A percentile compares a stretch with the other conserved stretches of the same genome.
Evolutionary conservation across 371 early-diverging fungal species (phyloP).

Genomic region (Apophysomyces sp.): DNA sequence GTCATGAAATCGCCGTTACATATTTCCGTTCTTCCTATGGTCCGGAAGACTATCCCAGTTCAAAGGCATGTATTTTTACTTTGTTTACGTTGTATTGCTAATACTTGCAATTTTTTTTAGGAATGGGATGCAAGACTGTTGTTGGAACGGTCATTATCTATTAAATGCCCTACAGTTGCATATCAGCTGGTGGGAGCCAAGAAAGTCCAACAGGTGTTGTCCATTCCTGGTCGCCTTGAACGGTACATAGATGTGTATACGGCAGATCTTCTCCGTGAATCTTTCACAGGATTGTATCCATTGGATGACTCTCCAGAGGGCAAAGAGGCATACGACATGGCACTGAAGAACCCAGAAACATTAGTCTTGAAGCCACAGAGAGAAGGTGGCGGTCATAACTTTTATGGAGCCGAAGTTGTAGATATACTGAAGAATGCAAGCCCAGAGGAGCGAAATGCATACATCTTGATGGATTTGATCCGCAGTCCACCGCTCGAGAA

Average conservation of each 20-base stretch:
- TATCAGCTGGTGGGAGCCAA: slow-evolving; percentile 96
- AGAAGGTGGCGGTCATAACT: slow-evolving; percentile 97
- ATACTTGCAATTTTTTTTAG: slow-evolving; percentile 19
- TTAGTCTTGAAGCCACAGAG: slow-evolving; percentile 96
- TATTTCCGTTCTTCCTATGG: slow-evolving; percentile 95
- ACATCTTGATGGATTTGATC: slow-evolving; percentile 92
- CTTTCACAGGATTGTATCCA: slow-evolving; percentile 91
- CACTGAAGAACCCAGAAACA: slow-evolving; percentile 60
- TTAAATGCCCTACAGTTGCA: slow-evolving; percentile 89
- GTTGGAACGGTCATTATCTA: slow-evolving; percentile 80
- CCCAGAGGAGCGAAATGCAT: slow-evolving; percentile 69
- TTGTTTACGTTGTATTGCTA: background rate
- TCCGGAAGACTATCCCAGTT: slow-evolving; percentile 83
- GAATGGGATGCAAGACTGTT: slow-evolving; percentile 88
- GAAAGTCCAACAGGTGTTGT: slow-evolving; percentile 94
- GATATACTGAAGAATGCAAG: slow-evolving; percentile 51
- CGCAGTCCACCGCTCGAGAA: slow-evolving; percentile 74
- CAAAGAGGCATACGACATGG: slow-evolving; percentile 63
- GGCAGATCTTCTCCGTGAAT: slow-evolving; percentile 61
- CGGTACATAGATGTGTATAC: slow-evolving; percentile 61
- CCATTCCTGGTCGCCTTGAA: slow-evolving; percentile 80
- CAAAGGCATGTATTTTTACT: slow-evolving; percentile 42
- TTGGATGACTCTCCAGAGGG: slow-evolving; percentile 76
- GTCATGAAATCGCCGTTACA: slow-evolving; percentile 80
- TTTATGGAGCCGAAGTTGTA: slow-evolving; percentile 88